Evolutionary conservation across 768 basidiomycete species (phyloP).

Genomic region (Calocybe indica): DNA sequence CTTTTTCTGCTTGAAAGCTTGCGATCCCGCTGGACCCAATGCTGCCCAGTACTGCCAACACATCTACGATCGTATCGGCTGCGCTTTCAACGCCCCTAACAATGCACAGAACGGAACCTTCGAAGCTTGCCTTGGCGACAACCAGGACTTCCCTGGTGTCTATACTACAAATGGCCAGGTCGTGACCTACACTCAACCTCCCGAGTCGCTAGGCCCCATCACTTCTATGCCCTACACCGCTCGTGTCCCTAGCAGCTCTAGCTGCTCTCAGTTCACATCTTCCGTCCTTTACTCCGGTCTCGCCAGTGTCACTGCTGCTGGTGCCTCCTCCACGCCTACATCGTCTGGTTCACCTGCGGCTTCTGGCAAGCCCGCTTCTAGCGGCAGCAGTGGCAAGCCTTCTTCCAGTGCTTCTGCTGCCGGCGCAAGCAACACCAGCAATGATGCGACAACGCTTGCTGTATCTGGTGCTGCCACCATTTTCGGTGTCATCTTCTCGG

Average conservation of each 20-base stretch:
- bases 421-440: conserved; percentile 5
- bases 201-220: conserved; percentile 30
- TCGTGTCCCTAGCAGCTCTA: conserved; percentile 28
- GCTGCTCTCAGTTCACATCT: conserved; percentile 26
- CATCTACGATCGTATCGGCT: conserved; percentile 71
- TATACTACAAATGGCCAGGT: conserved; percentile 32
- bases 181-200: conserved; percentile 35
- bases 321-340: background rate
- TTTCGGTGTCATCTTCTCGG: conserved; percentile 13
- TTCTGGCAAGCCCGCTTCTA: background rate
- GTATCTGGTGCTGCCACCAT: conserved; percentile 9
- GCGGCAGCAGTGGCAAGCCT: background rate
- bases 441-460: conserved; percentile 9
- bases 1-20: conserved; percentile 67
- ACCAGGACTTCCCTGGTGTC: conserved; percentile 54
- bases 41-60: conserved; percentile 59
- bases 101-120: conserved; percentile 53
- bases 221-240: conserved; percentile 31
- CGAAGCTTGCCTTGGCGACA: conserved; percentile 61
- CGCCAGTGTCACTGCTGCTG: conserved; percentile 9
- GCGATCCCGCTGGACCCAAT: conserved; percentile 51
- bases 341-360: conserved; percentile 1
- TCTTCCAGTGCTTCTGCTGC: background rate
- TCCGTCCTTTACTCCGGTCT: conserved; percentile 23
- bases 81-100: conserved; percentile 67